Conservation (phyloP, 2,329 filamentous ascomycete species). For the Davidsoniella eucalypti region DNA sequence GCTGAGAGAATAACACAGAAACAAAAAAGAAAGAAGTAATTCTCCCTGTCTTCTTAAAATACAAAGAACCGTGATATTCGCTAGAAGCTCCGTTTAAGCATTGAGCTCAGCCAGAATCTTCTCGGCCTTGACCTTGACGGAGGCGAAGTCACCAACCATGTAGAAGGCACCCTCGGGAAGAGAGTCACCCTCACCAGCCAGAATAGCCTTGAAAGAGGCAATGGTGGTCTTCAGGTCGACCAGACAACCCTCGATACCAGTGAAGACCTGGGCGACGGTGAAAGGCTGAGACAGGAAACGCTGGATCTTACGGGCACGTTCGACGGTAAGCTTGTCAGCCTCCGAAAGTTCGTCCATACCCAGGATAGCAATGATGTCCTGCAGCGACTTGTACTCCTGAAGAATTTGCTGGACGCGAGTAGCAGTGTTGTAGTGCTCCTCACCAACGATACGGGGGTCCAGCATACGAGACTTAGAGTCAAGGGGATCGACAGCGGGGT, state of each 20-base stretch:
- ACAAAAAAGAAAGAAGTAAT: too few species aligned
- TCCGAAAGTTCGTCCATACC: slow-evolving; percentile 99
- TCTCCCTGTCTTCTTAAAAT: too few species aligned
- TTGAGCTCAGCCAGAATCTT: slow-evolving; percentile 94
- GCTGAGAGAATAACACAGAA: too few species aligned
- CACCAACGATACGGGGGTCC: slow-evolving; percentile 93
- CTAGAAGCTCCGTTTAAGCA: slow-evolving; percentile 21
- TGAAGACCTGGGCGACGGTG: slow-evolving; percentile 73
- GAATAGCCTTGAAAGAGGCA: slow-evolving; percentile 89
- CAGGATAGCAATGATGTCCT: slow-evolving; percentile 99
- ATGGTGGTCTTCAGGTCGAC: slow-evolving; percentile 99
- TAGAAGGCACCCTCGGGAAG: slow-evolving; percentile 90
- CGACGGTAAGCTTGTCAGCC: slow-evolving; percentile 98
- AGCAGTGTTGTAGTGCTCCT: slow-evolving; percentile 94
- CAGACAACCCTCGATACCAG: slow-evolving; percentile 85
- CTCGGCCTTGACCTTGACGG: slow-evolving; percentile 91
- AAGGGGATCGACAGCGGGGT: slow-evolving; percentile 98
- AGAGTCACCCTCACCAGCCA: slow-evolving; percentile 86
- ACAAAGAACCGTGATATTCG: too few species aligned
- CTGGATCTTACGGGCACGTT: slow-evolving; percentile 99
- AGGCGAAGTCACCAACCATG: slow-evolving; percentile 95
- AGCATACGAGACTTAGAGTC: slow-evolving; percentile 99
- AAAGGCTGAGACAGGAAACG: slow-evolving; percentile 99
- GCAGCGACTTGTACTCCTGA: slow-evolving; percentile 99
- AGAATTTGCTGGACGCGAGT: slow-evolving; percentile 96